Base-by-base conservation (phyloP, 768 basidiomycete species). In the Omphalotus guepiniiformis region DNA sequence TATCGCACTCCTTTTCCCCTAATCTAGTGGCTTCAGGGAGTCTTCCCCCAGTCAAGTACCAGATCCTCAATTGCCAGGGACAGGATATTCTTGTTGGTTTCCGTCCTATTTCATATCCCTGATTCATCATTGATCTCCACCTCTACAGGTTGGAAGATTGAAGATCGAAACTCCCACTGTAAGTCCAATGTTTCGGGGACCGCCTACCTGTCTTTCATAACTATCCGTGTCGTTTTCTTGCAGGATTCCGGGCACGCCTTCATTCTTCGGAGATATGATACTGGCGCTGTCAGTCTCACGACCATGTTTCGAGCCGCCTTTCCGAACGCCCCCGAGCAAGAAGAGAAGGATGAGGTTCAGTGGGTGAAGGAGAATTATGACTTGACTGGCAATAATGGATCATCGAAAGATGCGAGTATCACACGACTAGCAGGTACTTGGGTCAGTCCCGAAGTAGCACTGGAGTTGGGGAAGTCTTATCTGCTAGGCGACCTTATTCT, bases 251-350 rank as follows among this genome's bases (percentile, higher is more conserved):
- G 85, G 28, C 93, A 97, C 67, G 92, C 94, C 19, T 97, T 96
- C 63, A 90, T 97, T 60, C 83, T 97, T 28, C 82, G 93, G 37
- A 83, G 94, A 46, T 93, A 88, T 57, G 94, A 97, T 67, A 95
- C 93, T 3, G 85, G 88, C 50, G 92, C 92, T 16, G 79, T 97
- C 66, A 88, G 85, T 53, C 78, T 93, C 8, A 95, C 93, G 8
- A 95, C 93, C 48, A 95, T 97, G 93, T 95, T 89, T 70, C 88
- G 93, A 49, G 93, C 93, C 6, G 92, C 92, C 0, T 97, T 92
- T 64, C 93, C 93, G 8, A 79, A 74, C 30, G 88, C 92, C 3
- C 69, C 72, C 35, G 89, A 93, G 1, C 69, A 75, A 39, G 82
- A 85, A 15, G 93, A 97, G 65, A 84, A 79, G 63, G 68, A 67